Percentiles rank a stretch among this genome's conserved stretches.
Evolutionary conservation across 495 filamentous ascomycete genomes (phyloP).

Genomic region (Chaetomium tenue): DNA sequence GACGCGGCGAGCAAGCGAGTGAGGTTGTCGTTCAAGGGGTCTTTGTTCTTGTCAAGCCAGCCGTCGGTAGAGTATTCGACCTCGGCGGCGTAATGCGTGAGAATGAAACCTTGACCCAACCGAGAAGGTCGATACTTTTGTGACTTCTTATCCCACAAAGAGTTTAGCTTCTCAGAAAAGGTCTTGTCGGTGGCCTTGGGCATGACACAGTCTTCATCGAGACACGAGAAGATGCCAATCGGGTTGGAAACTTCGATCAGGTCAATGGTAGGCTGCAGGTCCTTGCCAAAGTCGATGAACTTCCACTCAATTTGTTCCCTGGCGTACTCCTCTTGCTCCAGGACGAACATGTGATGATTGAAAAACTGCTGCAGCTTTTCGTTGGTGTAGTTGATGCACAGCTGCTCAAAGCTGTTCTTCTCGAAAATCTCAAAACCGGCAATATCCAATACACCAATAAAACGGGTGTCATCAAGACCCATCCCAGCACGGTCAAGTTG

Average conservation of each 20-base stretch:
- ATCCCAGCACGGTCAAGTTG: constrained; percentile 80
- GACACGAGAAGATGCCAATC: constrained; percentile 96
- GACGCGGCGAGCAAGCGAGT: constrained; percentile 84
- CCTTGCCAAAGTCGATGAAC: constrained; percentile 98
- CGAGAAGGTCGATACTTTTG: constrained; percentile 88
- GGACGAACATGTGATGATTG: constrained; percentile 99
- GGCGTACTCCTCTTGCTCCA: constrained; percentile 98
- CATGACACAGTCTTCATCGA: constrained; percentile 99
- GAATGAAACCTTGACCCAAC: constrained; percentile 86
- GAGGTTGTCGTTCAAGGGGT: constrained; percentile 95
- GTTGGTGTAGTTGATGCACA: constrained; percentile 99
- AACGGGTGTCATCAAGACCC: constrained; percentile 80
- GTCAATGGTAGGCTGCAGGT: constrained; percentile 97
- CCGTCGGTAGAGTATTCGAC: constrained; percentile 94
- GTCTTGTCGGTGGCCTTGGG: constrained; percentile 96
- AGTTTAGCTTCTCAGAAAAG: constrained; percentile 96
- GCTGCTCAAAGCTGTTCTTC: constrained; percentile 96
- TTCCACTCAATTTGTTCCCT: constrained; percentile 99
- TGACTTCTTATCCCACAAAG: constrained; percentile 93
- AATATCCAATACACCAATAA: constrained; percentile 98
- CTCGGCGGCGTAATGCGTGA: constrained; percentile 98
- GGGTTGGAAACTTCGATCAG: constrained; percentile 94
- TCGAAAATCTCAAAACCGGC: constrained; percentile 99
- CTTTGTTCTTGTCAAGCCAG: constrained; percentile 99
- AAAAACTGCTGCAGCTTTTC: constrained; percentile 99